Evolutionary conservation across 352 stramenopile species (phyloP).

Genomic region (Pythium utonaiense): DNA sequence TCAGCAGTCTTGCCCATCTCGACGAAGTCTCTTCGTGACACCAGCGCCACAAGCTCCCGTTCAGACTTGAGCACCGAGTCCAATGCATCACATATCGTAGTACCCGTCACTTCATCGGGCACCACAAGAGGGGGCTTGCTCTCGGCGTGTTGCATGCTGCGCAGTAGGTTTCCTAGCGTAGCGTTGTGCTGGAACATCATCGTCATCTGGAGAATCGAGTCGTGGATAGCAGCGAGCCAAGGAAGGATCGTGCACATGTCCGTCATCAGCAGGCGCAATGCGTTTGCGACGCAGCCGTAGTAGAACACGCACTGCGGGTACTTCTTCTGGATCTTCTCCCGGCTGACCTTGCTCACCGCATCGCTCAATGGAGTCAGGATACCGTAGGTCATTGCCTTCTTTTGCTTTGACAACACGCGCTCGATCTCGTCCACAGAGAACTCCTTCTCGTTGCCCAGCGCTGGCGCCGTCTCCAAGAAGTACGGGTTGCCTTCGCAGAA

Average conservation of each 20-base stretch:
- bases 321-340: conserved; percentile 54
- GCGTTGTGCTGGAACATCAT: conserved; percentile 40
- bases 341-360: conserved; percentile 35
- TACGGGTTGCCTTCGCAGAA: conserved; percentile 34
- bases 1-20: conserved; percentile 27
- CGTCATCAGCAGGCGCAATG: conserved; percentile 42
- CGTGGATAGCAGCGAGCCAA: conserved; percentile 40
- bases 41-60: conserved; percentile 44
- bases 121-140: conserved; percentile 18
- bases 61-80: conserved; percentile 52
- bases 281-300: conserved; percentile 55
- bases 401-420: conserved; percentile 40
- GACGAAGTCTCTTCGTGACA: conserved; percentile 59
- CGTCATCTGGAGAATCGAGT: conserved; percentile 36
- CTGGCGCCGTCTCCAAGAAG: conserved; percentile 37
- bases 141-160: conserved; percentile 21
- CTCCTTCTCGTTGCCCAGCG: conserved; percentile 24
- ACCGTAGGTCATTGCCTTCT: conserved; percentile 47
- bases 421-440: conserved; percentile 44
- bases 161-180: conserved; percentile 36
- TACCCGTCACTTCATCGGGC: conserved; percentile 6
- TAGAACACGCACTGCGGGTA: conserved; percentile 59
- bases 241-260: conserved; percentile 51
- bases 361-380: conserved; percentile 46
- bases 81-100: conserved; percentile 32